phyloP scores from a whole-genome alignment of 768 basidiomycete species.

The Mrakia blollopis region DNA sequence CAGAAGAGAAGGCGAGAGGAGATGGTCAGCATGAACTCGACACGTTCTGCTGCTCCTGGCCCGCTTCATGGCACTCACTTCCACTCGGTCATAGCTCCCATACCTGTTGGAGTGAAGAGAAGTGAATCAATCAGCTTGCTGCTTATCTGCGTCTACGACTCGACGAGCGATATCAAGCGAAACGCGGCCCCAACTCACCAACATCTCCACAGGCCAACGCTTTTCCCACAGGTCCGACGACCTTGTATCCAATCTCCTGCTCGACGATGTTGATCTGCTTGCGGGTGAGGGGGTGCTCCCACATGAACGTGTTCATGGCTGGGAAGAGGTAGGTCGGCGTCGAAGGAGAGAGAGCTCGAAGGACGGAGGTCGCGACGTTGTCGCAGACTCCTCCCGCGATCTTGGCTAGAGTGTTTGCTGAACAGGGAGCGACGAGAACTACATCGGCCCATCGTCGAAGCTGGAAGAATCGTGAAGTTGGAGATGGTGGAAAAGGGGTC shows the following conservation, averaged over 20 bases:
- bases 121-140: neutral
- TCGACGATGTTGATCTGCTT: slow-evolving; percentile 71
- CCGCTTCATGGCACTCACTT: neutral
- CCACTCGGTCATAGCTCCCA: slow-evolving; percentile 98
- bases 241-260: slow-evolving; percentile 70
- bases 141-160: neutral
- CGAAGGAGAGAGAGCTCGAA: slow-evolving; percentile 73
- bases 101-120: slow-evolving; percentile 50
- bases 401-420: slow-evolving; percentile 93
- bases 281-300: slow-evolving; percentile 82
- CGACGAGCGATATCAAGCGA: neutral
- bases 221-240: slow-evolving; percentile 85
- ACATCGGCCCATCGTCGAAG: slow-evolving; percentile 79
- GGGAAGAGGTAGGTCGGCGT: slow-evolving; percentile 90
- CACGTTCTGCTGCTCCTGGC: no score
- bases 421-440: slow-evolving; percentile 90
- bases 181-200: slow-evolving; percentile 52
- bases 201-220: slow-evolving; percentile 84
- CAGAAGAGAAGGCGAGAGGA: neutral
- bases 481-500: no score
- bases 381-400: slow-evolving; percentile 84
- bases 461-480: slow-evolving; percentile 33
- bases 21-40: neutral
- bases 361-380: slow-evolving; percentile 68
- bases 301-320: slow-evolving; percentile 99